Evolutionary conservation across 2,329 filamentous ascomycete species (phyloP), one percentile per base, ranked within the genome.

Genomic region (Sclerotiophoma versabilis): DNA sequence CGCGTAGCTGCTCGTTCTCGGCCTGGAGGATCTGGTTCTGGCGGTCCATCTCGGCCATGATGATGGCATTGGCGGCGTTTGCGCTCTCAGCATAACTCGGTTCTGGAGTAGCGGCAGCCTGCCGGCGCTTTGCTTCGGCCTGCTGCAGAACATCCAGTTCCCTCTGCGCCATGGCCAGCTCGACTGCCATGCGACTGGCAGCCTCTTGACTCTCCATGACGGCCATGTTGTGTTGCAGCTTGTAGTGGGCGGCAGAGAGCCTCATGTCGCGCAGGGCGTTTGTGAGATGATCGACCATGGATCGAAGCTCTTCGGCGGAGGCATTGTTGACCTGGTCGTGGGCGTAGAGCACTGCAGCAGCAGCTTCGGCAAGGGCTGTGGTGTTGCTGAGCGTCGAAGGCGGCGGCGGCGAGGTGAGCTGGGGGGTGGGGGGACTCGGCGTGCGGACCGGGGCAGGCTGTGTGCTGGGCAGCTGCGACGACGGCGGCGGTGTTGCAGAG

Each of bases 81-180:
- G 74, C 69, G 5, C 83, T 53, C 81, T 77, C 82, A 81, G 72
- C 68, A 51, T 82, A 79, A 19, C 81, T 81, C 44, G 86, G 83
- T 3, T 81, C 79, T 17, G 78, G 80, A 6, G 77, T 76, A 61
- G 77, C 81, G 51, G 83, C 76, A 54, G 86, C 83, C 19, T 79
- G 80, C 38, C 81, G 86, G 45, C 84, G 84, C 45, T 86, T 84
- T 70, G 89, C 84, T 69, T 95, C 90, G 12, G 87, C 87, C 58
- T 84, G 82, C 56, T 92, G 89, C 23, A 97, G 79, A 11, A 93
- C 90, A 58, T 96, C 90, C 17, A 96, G 89, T 75, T 97, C 92
- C 19, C 90, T 84, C 58, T 91, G 86, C n/a, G 89, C 89, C 85
- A 97, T 93, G 61, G 95, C 90, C 66, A 96, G 90, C 75, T 97